Percentiles rank a stretch among this genome's conserved stretches.
Evolutionary conservation across 345 rosid genomes (phyloP).

Genomic region (Dipteronia sinensis): DNA sequence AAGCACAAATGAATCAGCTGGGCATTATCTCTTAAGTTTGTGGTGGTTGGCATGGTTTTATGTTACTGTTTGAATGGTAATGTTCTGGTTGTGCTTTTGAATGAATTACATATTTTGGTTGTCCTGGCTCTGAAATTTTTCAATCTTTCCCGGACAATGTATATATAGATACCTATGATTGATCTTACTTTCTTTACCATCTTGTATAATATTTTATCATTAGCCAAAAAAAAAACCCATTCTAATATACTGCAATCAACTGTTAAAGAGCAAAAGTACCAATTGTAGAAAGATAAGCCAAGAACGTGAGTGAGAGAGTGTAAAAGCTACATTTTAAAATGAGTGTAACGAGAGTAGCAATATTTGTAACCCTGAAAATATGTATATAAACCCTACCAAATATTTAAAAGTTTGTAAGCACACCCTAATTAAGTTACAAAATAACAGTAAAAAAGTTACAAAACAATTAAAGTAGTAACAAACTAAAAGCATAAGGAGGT

Average conservation of each 20-base stretch:
- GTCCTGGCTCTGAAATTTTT: too few species aligned
- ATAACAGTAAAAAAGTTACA: too few species aligned
- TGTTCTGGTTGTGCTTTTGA: not conserved
- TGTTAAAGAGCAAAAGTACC: not conserved
- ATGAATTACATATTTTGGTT: not conserved
- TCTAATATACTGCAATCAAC: not conserved
- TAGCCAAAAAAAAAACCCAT: not conserved
- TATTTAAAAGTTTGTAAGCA: too few species aligned
- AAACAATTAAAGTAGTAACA: too few species aligned
- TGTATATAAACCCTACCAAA: too few species aligned
- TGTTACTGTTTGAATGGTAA: not conserved
- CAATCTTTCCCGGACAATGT: too few species aligned
- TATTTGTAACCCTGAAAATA: too few species aligned
- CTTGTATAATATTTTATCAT: too few species aligned
- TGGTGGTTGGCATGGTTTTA: not conserved
- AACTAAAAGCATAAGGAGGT: too few species aligned
- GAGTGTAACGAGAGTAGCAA: not conserved
- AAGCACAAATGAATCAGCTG: constrained; percentile 14
- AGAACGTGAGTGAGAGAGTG: not conserved
- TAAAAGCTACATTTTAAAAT: not conserved
- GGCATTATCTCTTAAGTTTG: not conserved
- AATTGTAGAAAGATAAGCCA: not conserved
- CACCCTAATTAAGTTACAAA: too few species aligned
- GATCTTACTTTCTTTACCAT: too few species aligned
- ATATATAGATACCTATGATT: too few species aligned